Evolutionary conservation across 169 alveolate genomes (phyloP).

Genomic region (Eimeria praecox): DNA sequence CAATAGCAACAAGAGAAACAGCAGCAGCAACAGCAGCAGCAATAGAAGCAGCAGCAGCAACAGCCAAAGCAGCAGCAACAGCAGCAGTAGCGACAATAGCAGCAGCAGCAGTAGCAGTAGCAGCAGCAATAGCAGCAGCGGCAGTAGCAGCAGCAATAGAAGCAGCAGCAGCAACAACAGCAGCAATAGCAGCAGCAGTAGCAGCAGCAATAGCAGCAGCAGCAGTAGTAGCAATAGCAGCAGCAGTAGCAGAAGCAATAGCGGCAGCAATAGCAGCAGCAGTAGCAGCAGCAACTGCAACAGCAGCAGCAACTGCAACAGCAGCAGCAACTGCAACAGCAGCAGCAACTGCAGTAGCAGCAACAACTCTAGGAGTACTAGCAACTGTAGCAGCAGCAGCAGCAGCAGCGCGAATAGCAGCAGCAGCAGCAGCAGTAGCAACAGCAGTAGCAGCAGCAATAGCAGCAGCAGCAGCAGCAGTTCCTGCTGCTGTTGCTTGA

Average conservation of each 20-base stretch:
- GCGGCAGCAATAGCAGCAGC: background rate
- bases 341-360: background rate
- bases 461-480: too few species aligned
- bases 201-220: background rate
- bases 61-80: constrained; percentile 45
- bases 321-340: background rate
- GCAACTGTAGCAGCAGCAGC: background rate
- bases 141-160: background rate
- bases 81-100: background rate
- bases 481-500: too few species aligned
- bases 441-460: constrained; percentile 1
- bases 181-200: background rate
- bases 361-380: background rate
- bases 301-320: background rate
- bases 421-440: constrained; percentile 27
- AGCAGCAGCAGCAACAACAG: too few species aligned
- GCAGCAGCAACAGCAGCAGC: too few species aligned
- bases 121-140: background rate
- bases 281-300: background rate
- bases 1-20: too few species aligned
- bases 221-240: background rate
- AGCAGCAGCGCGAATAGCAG: background rate
- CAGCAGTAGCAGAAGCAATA: background rate
- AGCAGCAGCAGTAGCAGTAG: background rate
- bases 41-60: constrained; percentile 67